A percentile compares a stretch with the other conserved stretches of the same genome.
These are phyloP conservation scores for Fraxinus anomala DNA, from an alignment of 257 asterid species.

Conservation along the genomic window DNA sequence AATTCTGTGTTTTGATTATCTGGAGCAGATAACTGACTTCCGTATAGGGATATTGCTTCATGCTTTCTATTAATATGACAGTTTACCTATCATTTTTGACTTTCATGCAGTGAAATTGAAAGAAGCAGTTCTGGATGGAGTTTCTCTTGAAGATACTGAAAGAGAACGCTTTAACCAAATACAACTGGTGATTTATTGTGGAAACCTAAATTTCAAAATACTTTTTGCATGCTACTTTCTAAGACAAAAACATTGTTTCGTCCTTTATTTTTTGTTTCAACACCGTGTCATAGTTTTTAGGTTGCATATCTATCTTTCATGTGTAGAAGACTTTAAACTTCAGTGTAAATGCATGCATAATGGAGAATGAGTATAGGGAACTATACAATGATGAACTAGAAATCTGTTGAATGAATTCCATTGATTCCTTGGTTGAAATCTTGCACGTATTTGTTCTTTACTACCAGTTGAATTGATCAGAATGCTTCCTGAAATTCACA, in stretches of 20 bases:
- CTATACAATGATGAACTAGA: background rate
- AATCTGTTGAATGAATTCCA: background rate
- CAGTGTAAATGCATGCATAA: background rate
- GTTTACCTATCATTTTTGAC: background rate
- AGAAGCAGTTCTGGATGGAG: slow-evolving; percentile 70
- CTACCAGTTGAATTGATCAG: background rate
- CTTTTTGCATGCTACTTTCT: background rate
- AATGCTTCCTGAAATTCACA: background rate
- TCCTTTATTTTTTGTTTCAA: background rate
- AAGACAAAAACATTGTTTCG: background rate
- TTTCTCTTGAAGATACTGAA: slow-evolving; percentile 63
- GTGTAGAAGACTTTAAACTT: background rate
- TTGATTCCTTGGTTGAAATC: background rate
- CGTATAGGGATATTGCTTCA: background rate
- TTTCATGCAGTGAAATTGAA: slow-evolving; percentile 60
- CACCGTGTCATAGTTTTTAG: background rate
- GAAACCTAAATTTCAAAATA: background rate
- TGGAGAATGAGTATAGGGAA: background rate
- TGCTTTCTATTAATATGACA: background rate
- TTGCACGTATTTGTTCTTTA: background rate
- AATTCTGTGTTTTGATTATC: background rate
- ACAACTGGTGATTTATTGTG: slow-evolving; percentile 52
- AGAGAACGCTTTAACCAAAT: slow-evolving; percentile 68
- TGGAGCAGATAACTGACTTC: background rate
- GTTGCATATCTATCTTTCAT: background rate